A percentile compares a stretch with the other conserved stretches of the same genome.
These are phyloP conservation scores for Psophocarpus tetragonolobus DNA, from an alignment of 306 rosid genomes.

Conservation along the genomic window DNA sequence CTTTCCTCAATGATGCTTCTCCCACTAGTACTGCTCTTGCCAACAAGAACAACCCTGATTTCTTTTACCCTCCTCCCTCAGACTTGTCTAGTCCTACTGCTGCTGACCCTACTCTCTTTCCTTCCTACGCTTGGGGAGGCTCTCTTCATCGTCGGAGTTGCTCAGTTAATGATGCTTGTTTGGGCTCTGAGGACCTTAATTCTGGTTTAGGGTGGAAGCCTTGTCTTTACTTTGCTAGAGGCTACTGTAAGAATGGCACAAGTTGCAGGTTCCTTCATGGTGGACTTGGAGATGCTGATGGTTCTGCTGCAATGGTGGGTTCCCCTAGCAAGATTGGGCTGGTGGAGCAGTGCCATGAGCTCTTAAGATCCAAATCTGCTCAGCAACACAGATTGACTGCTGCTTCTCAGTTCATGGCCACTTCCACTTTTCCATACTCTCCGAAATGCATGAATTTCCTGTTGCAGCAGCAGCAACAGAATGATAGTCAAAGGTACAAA, in stretches of 20 bases:
- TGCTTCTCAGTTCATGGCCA: conserved; percentile 86
- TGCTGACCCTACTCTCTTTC: conserved; percentile 43
- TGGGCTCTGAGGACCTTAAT: conserved; percentile 74
- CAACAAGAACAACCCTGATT: conserved; percentile 52
- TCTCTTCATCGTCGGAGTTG: conserved; percentile 74
- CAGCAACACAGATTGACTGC: conserved; percentile 82
- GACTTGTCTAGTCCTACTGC: conserved; percentile 67
- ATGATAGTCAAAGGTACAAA: conserved; percentile 70
- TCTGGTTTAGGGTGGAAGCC: conserved; percentile 96
- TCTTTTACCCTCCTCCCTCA: conserved; percentile 58
- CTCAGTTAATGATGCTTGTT: conserved; percentile 75
- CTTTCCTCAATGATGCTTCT: conserved; percentile 78
- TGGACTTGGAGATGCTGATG: conserved; percentile 46
- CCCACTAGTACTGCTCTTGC: conserved; percentile 32
- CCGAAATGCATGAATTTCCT: conserved; percentile 76
- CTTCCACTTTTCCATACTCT: conserved; percentile 73
- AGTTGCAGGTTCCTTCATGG: conserved; percentile 91
- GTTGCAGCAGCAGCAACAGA: conserved; percentile 78
- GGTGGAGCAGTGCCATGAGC: conserved; percentile 84
- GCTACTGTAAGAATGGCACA: conserved; percentile 89
- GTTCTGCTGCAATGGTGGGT: conserved; percentile 52
- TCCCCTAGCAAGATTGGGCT: conserved; percentile 79
- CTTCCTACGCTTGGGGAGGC: conserved; percentile 66
- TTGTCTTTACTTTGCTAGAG: conserved; percentile 92
- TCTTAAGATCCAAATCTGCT: conserved; percentile 79